A percentile compares a stretch with the other conserved stretches of the same genome.
Evolutionary conservation across 2,329 filamentous ascomycete species (phyloP).

Genomic region (Xylariaceae sp.): DNA sequence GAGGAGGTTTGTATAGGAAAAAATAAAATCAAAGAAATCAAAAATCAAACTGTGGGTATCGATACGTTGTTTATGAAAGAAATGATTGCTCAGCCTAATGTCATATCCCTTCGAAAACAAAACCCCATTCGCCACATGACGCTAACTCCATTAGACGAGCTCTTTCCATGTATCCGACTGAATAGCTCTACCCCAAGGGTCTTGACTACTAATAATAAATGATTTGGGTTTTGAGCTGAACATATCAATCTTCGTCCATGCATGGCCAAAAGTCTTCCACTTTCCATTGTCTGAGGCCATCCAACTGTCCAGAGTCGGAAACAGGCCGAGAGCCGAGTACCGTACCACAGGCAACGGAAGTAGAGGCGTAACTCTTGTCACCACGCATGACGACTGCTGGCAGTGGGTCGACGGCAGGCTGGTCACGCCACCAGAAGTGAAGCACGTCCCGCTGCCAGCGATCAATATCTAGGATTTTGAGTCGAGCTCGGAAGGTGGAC

Average conservation of each 20-base stretch:
- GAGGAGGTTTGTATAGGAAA: too few relatives aligned
- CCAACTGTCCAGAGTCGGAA: slow-evolving; percentile 34
- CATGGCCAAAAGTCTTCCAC: slow-evolving; percentile 28
- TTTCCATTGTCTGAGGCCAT: slow-evolving; percentile 30
- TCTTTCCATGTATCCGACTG: too few relatives aligned
- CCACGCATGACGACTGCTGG: slow-evolving; percentile 22
- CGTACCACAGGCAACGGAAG: slow-evolving; percentile 17
- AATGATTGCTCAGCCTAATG: too few relatives aligned
- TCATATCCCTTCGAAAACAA: too few relatives aligned
- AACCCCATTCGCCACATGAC: too few relatives aligned
- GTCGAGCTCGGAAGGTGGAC: slow-evolving; percentile 40
- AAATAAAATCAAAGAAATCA: too few relatives aligned
- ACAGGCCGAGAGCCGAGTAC: slow-evolving; percentile 20
- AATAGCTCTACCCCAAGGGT: too few relatives aligned
- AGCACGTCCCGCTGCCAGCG: slow-evolving; percentile 52
- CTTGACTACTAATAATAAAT: too few relatives aligned
- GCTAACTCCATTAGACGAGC: too few relatives aligned
- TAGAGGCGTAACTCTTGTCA: slow-evolving; percentile 30
- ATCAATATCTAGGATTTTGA: slow-evolving; percentile 43
- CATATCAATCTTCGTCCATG: slow-evolving; percentile 1
- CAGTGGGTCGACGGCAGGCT: slow-evolving; percentile 34
- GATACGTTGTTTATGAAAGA: too few relatives aligned
- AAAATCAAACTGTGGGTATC: too few relatives aligned
- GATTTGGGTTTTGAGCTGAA: too few relatives aligned
- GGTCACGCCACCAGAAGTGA: slow-evolving; percentile 48